Evolutionary conservation across 2,329 filamentous ascomycete genomes (phyloP).

Genomic region (Hypoxylon sp.): DNA sequence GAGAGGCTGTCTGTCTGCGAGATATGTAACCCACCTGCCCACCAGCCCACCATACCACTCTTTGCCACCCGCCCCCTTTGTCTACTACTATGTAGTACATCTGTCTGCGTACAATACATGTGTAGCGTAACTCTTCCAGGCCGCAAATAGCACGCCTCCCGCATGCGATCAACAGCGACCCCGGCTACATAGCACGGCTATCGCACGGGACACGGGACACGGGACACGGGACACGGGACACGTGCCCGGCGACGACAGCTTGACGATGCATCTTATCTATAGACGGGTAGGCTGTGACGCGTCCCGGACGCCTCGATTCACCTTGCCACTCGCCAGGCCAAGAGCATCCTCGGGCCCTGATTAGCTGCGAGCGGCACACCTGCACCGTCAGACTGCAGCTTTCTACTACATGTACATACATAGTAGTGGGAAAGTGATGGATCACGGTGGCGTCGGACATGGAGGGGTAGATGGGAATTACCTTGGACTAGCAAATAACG

Average conservation of each 20-base stretch:
- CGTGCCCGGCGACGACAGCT: constrained; percentile 19
- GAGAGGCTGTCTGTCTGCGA: constrained; percentile 3
- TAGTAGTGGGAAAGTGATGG: constrained; percentile 1
- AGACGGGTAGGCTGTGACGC: constrained; percentile 18
- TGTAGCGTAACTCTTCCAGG: no score
- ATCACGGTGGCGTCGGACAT: constrained; percentile 21
- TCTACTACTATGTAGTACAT: constrained; percentile 20
- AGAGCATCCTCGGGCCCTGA: not conserved
- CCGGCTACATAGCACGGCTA: not conserved
- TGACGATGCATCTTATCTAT: constrained; percentile 18
- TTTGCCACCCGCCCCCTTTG: constrained; percentile 22
- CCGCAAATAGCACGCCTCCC: no score
- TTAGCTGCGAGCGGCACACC: constrained; percentile 8
- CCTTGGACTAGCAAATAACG: constrained; percentile 19
- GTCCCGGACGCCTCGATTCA: constrained; percentile 6
- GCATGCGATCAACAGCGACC: no score
- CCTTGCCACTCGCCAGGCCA: not conserved
- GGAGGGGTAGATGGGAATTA: not conserved
- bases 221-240: constrained; percentile 22
- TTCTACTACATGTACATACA: no score
- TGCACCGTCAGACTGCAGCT: no score
- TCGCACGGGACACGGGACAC: no score
- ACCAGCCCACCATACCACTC: constrained; percentile 17
- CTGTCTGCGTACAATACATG: no score
- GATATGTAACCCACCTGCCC: constrained; percentile 26